Percentiles rank a stretch among this genome's conserved stretches.
phyloP scores from a whole-genome alignment of 2,329 filamentous ascomycete genomes.

The Nectriaceae sp. region DNA sequence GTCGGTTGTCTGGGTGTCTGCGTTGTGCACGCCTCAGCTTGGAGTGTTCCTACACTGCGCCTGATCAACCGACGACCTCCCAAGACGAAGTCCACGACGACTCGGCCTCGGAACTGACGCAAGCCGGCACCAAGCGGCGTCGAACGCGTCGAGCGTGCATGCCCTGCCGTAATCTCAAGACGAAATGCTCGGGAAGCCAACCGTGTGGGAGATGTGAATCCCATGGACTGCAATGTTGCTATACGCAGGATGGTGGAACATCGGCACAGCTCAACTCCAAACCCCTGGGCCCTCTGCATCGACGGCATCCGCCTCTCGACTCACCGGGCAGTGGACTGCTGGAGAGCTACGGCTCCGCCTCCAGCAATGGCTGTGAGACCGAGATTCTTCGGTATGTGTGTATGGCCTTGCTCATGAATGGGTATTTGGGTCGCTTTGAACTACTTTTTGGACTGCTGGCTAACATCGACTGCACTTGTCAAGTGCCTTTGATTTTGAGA shows the following conservation, averaged over 20 bases:
- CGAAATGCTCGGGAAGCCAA: slow-evolving; percentile 35
- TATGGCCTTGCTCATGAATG: neutral
- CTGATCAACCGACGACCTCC: neutral
- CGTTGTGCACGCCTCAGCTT: slow-evolving; percentile 19
- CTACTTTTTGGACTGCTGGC: neutral
- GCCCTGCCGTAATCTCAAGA: slow-evolving; percentile 36
- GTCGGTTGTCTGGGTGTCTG: slow-evolving; percentile 15
- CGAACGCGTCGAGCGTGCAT: slow-evolving; percentile 31
- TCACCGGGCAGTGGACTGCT: slow-evolving; percentile 8
- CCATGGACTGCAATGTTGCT: slow-evolving; percentile 9
- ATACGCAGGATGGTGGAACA: neutral
- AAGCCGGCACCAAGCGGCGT: slow-evolving; percentile 31
- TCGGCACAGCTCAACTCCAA: too few species aligned
- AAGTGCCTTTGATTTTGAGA: slow-evolving; percentile 16
- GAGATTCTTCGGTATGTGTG: neutral
- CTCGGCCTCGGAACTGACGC: slow-evolving; percentile 17
- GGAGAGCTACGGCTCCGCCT: neutral
- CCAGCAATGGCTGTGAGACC: neutral
- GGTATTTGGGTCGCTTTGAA: slow-evolving; percentile 4
- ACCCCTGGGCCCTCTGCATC: too few species aligned
- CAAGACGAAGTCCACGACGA: too few species aligned
- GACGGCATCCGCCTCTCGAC: neutral
- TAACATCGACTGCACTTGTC: neutral
- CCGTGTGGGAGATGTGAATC: slow-evolving; percentile 35
- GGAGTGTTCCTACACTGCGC: slow-evolving; percentile 13